Base-by-base conservation (phyloP, 2,329 filamentous ascomycete species). In the Penicillium brevicompactum region DNA sequence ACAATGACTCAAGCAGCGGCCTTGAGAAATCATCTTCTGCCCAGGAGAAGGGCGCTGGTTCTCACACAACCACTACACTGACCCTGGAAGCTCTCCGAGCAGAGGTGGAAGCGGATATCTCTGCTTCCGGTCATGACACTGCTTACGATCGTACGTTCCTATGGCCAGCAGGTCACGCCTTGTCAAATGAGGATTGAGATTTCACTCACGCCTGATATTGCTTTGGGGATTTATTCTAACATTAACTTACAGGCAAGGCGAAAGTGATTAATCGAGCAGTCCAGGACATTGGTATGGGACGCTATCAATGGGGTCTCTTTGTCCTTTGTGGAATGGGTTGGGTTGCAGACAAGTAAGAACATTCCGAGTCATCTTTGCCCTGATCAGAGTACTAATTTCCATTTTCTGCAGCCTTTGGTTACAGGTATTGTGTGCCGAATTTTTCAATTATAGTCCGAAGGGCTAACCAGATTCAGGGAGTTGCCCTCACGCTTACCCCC, bases 241-340 rank as follows among this genome's bases (percentile, higher is more conserved):
- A 7, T 13, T 5, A 5, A 37, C 37, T 46, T 59, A 54, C 51
- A 87, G 85, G 87, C 61, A 90, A 90, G 70, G 87, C 87, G n/a
- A 89, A 88, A 67, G 82, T 94, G 58, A 88, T 95, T 71, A 94
- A 93, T 75, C 87, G 89, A 71, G 91, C 91, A 21, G 85, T 95
- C 51, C 86, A 91, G 67, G 90, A 95, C 67, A 94, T 94, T 67
- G 91, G 91, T 22, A 94, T 95, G 88, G 91, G 91, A 31, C 80
- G 79, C 53, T 95, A 95, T 69, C 91, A 95, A 70, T 94, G 90
- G 90, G 82, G 90, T 65, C 78, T 96, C 2, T 96, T 95, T 67
- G 73, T 86, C 16, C 78, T 94, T 0, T 92, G 89, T 67, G 91
- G 91, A 3, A 91, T 91, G 69, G 91, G 91, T n/a, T 95, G 91